Base-by-base conservation (phyloP, 140 eudicot species). In the Flaveria floridana region DNA sequence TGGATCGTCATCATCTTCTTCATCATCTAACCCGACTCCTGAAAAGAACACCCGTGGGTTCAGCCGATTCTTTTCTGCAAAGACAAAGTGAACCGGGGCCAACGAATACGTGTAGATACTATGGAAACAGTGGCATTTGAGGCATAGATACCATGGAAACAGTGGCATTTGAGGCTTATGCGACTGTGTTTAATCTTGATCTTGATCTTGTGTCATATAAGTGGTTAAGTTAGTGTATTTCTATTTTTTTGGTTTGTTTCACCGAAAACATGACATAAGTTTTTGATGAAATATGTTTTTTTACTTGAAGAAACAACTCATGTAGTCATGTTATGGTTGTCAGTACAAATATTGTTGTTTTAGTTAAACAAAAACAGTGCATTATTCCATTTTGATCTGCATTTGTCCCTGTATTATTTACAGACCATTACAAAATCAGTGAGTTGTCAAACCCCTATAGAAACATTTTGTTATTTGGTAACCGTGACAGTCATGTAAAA, bases 51-150 rank as follows among this genome's bases (percentile, higher is more conserved):
- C 92, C 23, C 95, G 94, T 65, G 95, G 97, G 28, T 81, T 93
- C 76, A 90, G 91, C 82, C 86, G 98, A 81, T 93, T 93, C 89
- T 93, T 93, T 81, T 90, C 98, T 1, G 69, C 96, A 2, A 90
- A 93, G 80, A 86, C 83, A 15, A 87, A 92, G 82, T 82, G 77
- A 82, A 39, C 64, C 44, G 23, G 15, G 58, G 47, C 58, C 34
- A 5, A 21, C 68, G 71, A 66, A 4, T 23, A 25, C 21, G 7
- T 78, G 86, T 77, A 68, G 80, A 82, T 78, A 82, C 82, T 72
- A 53, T 21, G 70, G 30, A 14, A 76, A 66, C 55, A 71, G 67
- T 50, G 77, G 72, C 53, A 68, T 46, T 71, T 34, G 78, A 76
- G 81, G 76, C 70, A 23, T 23, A 23, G 25, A 23, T 23, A 23